Percentiles rank a stretch among this genome's conserved stretches.
Evolutionary conservation across 768 basidiomycete species (phyloP).

Genomic region (Vararia minispora): DNA sequence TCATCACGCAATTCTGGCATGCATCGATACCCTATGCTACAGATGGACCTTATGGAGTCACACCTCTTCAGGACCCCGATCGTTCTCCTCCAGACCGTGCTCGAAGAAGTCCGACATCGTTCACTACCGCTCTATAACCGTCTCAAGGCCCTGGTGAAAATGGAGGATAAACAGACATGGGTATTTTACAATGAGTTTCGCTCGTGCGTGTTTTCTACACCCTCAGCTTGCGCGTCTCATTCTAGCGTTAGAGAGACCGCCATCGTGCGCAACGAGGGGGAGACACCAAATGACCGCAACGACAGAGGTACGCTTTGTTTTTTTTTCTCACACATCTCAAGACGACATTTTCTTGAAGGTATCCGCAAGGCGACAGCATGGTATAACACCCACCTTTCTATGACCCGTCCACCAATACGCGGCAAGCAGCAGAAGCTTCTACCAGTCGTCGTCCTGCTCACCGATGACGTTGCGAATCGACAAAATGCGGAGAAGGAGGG

Average conservation of each 20-base stretch:
- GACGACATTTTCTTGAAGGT: slow-evolving; percentile 33
- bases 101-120: slow-evolving; percentile 94
- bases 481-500: slow-evolving; percentile 60
- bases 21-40: background rate
- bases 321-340: background rate
- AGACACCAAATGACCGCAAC: slow-evolving; percentile 89
- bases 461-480: slow-evolving; percentile 82
- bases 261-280: slow-evolving; percentile 61
- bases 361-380: slow-evolving; percentile 83
- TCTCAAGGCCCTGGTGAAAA: slow-evolving; percentile 70
- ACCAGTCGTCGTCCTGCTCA: slow-evolving; percentile 69
- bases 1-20: background rate
- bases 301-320: slow-evolving; percentile 57
- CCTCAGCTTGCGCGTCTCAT: background rate
- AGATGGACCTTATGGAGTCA: slow-evolving; percentile 95
- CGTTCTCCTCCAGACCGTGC: slow-evolving; percentile 87
- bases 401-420: slow-evolving; percentile 39
- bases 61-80: slow-evolving; percentile 65
- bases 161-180: slow-evolving; percentile 80
- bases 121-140: slow-evolving; percentile 90
- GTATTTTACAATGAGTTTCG: slow-evolving; percentile 82
- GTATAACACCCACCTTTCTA: slow-evolving; percentile 68
- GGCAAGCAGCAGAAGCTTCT: slow-evolving; percentile 32
- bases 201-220: slow-evolving; percentile 38
- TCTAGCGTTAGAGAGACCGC: slow-evolving; percentile 56